These are phyloP conservation scores for Yamadazyma diddensiae DNA, from an alignment of 1,139 yeast genomes.

Conservation along the genomic window DNA sequence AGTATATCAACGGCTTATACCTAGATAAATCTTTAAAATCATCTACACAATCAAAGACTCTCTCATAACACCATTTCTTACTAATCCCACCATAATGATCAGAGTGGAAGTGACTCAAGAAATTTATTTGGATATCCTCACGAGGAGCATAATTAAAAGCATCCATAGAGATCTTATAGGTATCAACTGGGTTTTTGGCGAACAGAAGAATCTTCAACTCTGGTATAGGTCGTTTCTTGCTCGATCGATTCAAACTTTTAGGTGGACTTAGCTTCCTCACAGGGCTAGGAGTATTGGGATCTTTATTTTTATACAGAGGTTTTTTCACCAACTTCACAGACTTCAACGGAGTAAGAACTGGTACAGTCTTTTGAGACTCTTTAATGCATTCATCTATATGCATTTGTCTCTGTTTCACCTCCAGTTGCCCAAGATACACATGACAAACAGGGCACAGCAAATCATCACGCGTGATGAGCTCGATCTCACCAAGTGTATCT, in stretches of 20 bases:
- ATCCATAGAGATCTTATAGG: conserved; percentile 55
- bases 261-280: conserved; percentile 16
- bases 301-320: conserved; percentile 16
- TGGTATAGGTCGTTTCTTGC: conserved; percentile 45
- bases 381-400: conserved; percentile 12
- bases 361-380: neutral
- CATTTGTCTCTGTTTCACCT: conserved; percentile 6
- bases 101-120: conserved; percentile 82
- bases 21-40: conserved; percentile 42
- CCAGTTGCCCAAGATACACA: conserved; percentile 10
- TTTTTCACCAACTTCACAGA: conserved; percentile 7
- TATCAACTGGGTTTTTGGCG: conserved; percentile 17
- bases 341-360: conserved; percentile 1
- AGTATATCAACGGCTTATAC: conserved; percentile 49
- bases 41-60: conserved; percentile 30
- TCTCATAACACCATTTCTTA: conserved; percentile 63
- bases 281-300: conserved; percentile 9
- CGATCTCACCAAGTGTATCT: conserved; percentile 9
- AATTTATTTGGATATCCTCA: conserved; percentile 46
- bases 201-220: conserved; percentile 52
- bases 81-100: conserved; percentile 91
- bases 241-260: conserved; percentile 14
- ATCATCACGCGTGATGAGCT: conserved; percentile 6
- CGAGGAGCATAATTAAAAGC: conserved; percentile 60
- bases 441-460: conserved; percentile 20